phyloP scores from a whole-genome alignment of 495 filamentous ascomycete species.

The Melanomma pulvis-pyrius region DNA sequence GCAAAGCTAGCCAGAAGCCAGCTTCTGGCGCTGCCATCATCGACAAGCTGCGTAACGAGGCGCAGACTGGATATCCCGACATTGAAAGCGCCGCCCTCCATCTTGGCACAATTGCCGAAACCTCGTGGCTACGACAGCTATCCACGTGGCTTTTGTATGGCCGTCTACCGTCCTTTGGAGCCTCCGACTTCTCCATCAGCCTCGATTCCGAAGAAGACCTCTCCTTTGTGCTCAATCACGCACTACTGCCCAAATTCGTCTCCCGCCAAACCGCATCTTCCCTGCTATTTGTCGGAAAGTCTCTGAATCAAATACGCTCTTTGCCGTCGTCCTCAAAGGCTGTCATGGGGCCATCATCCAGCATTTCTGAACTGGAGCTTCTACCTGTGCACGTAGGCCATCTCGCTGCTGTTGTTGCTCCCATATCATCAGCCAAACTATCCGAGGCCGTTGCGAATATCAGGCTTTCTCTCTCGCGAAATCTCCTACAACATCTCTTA shows the following conservation, averaged over 20 bases:
- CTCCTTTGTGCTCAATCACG: slow-evolving; percentile 56
- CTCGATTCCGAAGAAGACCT: slow-evolving; percentile 45
- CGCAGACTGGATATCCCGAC: slow-evolving; percentile 86
- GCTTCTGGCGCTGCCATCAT: slow-evolving; percentile 70
- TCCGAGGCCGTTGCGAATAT: slow-evolving; percentile 73
- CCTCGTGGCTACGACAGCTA: slow-evolving; percentile 86
- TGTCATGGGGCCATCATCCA: slow-evolving; percentile 44
- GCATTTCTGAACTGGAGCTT: slow-evolving; percentile 62
- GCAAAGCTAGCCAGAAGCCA: slow-evolving; percentile 11
- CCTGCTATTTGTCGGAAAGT: slow-evolving; percentile 88
- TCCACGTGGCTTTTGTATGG: slow-evolving; percentile 91
- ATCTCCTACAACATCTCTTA: slow-evolving; percentile 75
- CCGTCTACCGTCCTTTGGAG: slow-evolving; percentile 70
- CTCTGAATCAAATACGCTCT: slow-evolving; percentile 75
- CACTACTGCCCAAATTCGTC: slow-evolving; percentile 77
- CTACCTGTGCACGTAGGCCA: slow-evolving; percentile 72
- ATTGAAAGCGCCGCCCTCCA: slow-evolving; percentile 73
- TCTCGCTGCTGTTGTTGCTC: slow-evolving; percentile 70
- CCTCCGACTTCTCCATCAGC: slow-evolving; percentile 79
- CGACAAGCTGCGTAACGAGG: slow-evolving; percentile 68
- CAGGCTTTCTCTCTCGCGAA: slow-evolving; percentile 77
- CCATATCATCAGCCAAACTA: slow-evolving; percentile 70
- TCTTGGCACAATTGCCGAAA: slow-evolving; percentile 77
- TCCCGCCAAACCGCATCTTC: slow-evolving; percentile 72
- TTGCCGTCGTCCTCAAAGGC: slow-evolving; percentile 47